Evolutionary conservation across 257 asterid species (phyloP), one percentile per base, ranked within the genome.

Genomic region (Penstemon davidsonii): DNA sequence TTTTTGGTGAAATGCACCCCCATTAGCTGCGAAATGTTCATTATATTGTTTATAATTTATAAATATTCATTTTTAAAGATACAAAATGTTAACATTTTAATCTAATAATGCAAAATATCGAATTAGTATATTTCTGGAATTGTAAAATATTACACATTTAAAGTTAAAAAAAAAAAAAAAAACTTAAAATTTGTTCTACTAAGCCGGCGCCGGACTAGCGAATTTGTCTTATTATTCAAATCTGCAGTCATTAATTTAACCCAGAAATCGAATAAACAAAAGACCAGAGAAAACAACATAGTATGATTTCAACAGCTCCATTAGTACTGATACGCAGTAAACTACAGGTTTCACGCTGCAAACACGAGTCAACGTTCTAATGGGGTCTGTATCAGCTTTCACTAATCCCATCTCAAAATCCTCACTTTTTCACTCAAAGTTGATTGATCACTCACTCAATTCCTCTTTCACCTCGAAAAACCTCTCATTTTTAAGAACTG

Each of bases 331-430:
- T 15, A 43, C 46, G 33, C 13, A 25, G 44, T 25, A 25, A n/a
- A 42, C 49, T 44, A 50, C 63, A 13, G 51, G 11, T 65, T 59
- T 60, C 74, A 40, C 45, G 57, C 51, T 44, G 5, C 9, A 4
- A 66, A 46, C 3, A 18, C 62, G 45, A 47, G 66, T 45, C 63
- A 66, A 54, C 62, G 57, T 52, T 69, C 44, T 25, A 13, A 85
- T 85, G 95, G 83, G 89, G 51, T 78, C 75, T 67, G 41, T 68
- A 38, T 59, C 74, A 61, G 50, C 76, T 56, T 64, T 79, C 41
- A 25, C 66, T 39, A 84, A 70, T 47, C 81, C 88, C 79, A 76
- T 80, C 58, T 67, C 92, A 53, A 62, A 57, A 73, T 5, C 80
- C 65, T 64, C 85, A 11, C 18, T 69, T 7, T 5, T 64, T 47